Conservation (phyloP, 108 stramenopile genomes). For the Skeletonema potamos region DNA sequence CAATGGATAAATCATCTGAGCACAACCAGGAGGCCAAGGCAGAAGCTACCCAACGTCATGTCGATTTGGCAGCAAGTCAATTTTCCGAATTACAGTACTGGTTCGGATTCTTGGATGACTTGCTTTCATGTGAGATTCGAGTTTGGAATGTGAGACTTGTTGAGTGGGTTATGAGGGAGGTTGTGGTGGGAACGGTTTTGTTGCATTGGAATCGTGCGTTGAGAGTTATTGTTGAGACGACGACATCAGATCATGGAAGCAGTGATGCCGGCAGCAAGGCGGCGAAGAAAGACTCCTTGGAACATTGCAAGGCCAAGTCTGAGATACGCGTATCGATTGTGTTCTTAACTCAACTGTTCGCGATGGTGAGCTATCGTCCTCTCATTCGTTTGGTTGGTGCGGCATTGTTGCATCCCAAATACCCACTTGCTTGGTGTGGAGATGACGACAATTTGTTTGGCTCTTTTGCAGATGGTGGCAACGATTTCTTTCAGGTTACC, state of each 20-base stretch:
- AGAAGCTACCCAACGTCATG: slow-evolving; percentile 57
- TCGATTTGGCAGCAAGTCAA: slow-evolving; percentile 52
- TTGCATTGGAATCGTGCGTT: slow-evolving; percentile 36
- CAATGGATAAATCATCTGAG: slow-evolving; percentile 2
- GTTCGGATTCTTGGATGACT: slow-evolving; percentile 74
- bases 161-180: slow-evolving; percentile 63
- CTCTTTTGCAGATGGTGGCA: slow-evolving; percentile 1
- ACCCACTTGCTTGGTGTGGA: slow-evolving; percentile 20
- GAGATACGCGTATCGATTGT: slow-evolving; percentile 34
- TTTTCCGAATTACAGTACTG: slow-evolving; percentile 57
- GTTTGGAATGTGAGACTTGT: slow-evolving; percentile 74
- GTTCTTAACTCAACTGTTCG: slow-evolving; percentile 39
- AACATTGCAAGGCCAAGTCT: slow-evolving; percentile 31
- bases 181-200: slow-evolving; percentile 56
- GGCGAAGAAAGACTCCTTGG: slow-evolving; percentile 8
- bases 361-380: slow-evolving; percentile 38
- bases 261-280: not conserved
- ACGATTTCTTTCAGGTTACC: slow-evolving; percentile 4
- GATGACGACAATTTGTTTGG: slow-evolving; percentile 9
- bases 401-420: slow-evolving; percentile 22
- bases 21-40: slow-evolving; percentile 27
- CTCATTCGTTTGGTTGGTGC: slow-evolving; percentile 26
- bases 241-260: not conserved
- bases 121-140: slow-evolving; percentile 71
- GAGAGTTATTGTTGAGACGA: not conserved